Evolutionary conservation across 2,329 filamentous ascomycete genomes (phyloP).

Genomic region (Aspergillus jensenii): DNA sequence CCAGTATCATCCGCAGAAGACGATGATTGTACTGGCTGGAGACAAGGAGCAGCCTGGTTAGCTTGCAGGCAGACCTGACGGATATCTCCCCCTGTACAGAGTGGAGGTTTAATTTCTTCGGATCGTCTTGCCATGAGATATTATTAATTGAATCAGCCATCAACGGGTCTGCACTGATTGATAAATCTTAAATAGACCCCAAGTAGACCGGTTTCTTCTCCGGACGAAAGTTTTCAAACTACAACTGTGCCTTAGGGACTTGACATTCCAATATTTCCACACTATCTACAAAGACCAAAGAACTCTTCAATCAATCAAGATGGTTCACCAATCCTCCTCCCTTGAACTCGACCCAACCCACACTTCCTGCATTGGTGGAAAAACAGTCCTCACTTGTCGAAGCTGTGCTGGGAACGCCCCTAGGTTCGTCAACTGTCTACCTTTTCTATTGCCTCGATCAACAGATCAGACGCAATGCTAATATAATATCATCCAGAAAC

Average conservation of each 20-base stretch:
- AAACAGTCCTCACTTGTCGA: conserved; percentile 35
- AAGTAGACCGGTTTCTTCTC: background rate
- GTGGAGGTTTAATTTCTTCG: background rate
- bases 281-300: background rate
- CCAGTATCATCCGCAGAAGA: conserved; percentile 6
- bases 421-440: conserved; percentile 23
- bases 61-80: conserved; percentile 7
- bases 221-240: too few relatives aligned
- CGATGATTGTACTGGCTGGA: conserved; percentile 8
- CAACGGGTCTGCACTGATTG: background rate
- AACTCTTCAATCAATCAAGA: conserved; percentile 6
- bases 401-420: conserved; percentile 39
- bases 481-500: too few relatives aligned
- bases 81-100: conserved; percentile 4
- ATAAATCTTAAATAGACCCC: conserved; percentile 11
- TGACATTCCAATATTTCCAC: background rate
- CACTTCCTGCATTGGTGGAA: conserved; percentile 34
- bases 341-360: conserved; percentile 32
- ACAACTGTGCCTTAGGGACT: background rate
- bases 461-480: too few relatives aligned
- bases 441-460: background rate
- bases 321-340: conserved; percentile 21
- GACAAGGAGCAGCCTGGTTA: conserved; percentile 20
- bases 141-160: conserved; percentile 5
- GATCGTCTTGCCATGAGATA: background rate